Base-by-base conservation (phyloP, 2,329 filamentous ascomycete genomes). In the Pseudogymnoascus sp. region DNA sequence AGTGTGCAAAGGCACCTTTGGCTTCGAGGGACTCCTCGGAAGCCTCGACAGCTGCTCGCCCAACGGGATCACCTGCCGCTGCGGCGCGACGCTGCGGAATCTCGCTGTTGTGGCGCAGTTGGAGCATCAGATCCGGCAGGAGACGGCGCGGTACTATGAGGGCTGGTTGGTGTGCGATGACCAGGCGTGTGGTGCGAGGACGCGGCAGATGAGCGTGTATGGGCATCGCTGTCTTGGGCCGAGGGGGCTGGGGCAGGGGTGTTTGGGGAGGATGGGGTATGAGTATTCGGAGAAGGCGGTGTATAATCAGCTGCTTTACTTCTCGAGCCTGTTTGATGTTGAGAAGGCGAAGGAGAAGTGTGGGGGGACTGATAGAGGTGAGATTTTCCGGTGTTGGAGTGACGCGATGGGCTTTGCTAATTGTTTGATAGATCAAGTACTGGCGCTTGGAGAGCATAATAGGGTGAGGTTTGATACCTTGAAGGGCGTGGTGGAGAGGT, bases 261-360 rank as follows among this genome's bases (percentile, higher is more conserved):
- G 95, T 74, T 79, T 87, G 3, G 95, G 95, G 19, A 85, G 85
- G 60, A 98, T 99, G 93, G 80, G 84, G 22, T 97, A 93, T 74
- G 92, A 96, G 77, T 89, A 90, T 72, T 82, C 84, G 0, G 95
- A 98, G 78, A 93, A 95, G 77, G 88, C 89, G 71, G 83, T 98
- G 64, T 98, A 97, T 78, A 98, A 96, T 75, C 95, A 99, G 77
- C 81, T 99, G 41, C 78, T 98, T 62, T 99, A 96, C 78, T 89
- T 93, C 73, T 84, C 89, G 31, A 83, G 83, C 59, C 77, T 98
- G 62, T 99, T 92, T 81, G 93, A 99, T 75, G 89, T 96, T 2
- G 93, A 98, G 66, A 91, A 90, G 77, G 89, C 89, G 12, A 84
- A 85, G 67, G 71, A 70, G 53, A 80, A 78, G 66, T 82, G 79